phyloP scores from a whole-genome alignment of 148 eudicot species.

The Cornus suecica region DNA sequence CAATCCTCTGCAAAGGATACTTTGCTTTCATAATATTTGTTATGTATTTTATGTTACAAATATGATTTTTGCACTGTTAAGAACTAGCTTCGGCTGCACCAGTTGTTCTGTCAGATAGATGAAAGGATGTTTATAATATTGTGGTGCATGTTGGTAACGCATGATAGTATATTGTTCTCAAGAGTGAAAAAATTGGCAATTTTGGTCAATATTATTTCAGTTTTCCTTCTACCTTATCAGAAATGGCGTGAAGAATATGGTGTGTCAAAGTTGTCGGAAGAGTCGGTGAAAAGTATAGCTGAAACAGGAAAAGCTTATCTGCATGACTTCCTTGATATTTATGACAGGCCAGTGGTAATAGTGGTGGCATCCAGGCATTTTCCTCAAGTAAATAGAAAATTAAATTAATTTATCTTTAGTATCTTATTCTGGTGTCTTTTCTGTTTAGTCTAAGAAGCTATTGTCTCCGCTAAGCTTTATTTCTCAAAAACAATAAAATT shows the following conservation, averaged over 20 bases:
- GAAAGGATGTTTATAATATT: not conserved
- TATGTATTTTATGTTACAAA: not conserved
- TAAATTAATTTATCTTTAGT: slow-evolving; percentile 1
- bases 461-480: not conserved
- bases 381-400: slow-evolving; percentile 46
- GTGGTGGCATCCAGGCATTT: slow-evolving; percentile 81
- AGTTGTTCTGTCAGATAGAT: not conserved
- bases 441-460: not conserved
- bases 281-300: slow-evolving; percentile 54
- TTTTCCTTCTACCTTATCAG: slow-evolving; percentile 37
- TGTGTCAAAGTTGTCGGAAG: slow-evolving; percentile 76
- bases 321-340: slow-evolving; percentile 70
- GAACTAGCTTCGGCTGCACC: not conserved
- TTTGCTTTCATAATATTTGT: not conserved
- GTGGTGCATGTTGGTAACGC: not conserved
- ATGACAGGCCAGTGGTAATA: slow-evolving; percentile 72
- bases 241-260: slow-evolving; percentile 89
- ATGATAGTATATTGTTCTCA: not conserved
- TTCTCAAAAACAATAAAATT: not conserved
- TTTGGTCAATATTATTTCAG: not conserved
- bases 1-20: not conserved
- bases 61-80: not conserved
- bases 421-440: not conserved
- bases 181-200: not conserved
- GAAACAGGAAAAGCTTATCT: slow-evolving; percentile 76